Conservation (phyloP, 306 rosid genomes). For the Prunus dulcis region DNA sequence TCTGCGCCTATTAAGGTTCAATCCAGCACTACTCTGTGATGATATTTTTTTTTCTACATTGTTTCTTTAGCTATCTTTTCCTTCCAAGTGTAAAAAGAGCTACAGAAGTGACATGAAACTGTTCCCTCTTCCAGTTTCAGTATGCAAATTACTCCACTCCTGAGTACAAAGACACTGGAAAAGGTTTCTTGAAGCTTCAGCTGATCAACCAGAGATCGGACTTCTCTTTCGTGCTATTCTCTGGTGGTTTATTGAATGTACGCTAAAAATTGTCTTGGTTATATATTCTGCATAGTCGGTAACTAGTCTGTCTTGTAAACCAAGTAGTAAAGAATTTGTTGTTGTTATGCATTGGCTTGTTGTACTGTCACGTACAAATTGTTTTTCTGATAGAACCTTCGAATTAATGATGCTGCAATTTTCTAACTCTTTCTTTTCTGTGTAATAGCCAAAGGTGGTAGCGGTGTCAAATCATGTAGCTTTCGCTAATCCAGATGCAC, state of each 20-base stretch:
- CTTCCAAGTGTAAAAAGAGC: neutral
- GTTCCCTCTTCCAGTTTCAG: conserved; percentile 52
- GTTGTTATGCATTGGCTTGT: neutral
- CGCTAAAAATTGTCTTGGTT: neutral
- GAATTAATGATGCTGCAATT: neutral
- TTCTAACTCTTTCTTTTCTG: neutral
- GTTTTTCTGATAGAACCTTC: neutral
- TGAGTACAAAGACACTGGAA: conserved; percentile 51
- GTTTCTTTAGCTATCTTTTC: neutral
- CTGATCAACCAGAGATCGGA: conserved; percentile 84
- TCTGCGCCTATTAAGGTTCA: conserved; percentile 77
- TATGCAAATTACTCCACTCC: conserved; percentile 68
- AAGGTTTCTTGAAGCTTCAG: conserved; percentile 71
- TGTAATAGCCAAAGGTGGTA: conserved; percentile 62
- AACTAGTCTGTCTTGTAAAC: neutral
- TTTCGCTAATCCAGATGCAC: conserved; percentile 71
- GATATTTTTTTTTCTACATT: conserved; percentile 3
- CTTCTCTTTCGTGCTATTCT: conserved; percentile 67
- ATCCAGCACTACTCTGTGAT: neutral
- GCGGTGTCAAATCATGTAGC: conserved; percentile 61
- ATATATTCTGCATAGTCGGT: neutral
- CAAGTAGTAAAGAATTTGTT: neutral
- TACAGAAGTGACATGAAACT: neutral
- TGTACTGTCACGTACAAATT: neutral
- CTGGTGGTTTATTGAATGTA: conserved; percentile 69